A percentile compares a stretch with the other conserved stretches of the same genome.
Conservation (phyloP, 148 eudicot species). For the Oxyria digyna region DNA sequence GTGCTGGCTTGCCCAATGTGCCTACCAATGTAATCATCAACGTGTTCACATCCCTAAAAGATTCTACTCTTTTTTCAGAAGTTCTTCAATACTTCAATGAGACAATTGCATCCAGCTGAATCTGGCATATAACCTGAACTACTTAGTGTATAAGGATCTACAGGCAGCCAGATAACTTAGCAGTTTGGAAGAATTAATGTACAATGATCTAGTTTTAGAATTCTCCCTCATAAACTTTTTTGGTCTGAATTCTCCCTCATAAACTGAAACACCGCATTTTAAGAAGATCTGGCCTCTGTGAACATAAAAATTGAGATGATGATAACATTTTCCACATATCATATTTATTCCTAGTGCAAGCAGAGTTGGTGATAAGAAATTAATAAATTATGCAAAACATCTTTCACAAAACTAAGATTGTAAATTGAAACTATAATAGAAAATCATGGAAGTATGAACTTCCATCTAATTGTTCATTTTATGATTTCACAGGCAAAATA, state of each 20-base stretch:
- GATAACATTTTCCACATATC: background rate
- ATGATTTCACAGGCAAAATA: background rate
- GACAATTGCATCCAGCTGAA: background rate
- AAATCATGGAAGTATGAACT: background rate
- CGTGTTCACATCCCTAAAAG: background rate
- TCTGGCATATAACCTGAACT: background rate
- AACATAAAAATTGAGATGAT: background rate
- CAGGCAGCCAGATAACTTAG: background rate
- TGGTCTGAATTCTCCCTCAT: background rate
- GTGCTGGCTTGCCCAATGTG: background rate
- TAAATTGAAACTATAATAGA: background rate
- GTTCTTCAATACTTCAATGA: background rate
- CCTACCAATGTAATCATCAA: background rate
- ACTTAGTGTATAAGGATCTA: background rate
- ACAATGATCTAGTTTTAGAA: background rate
- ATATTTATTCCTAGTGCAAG: background rate
- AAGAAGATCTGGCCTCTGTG: background rate
- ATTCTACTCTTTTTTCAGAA: background rate
- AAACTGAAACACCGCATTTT: background rate
- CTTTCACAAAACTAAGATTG: background rate
- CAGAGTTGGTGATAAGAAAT: background rate
- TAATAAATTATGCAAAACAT: background rate
- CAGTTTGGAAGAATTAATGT: background rate
- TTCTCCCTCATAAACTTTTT: no score
- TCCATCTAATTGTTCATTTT: background rate